phyloP scores from a whole-genome alignment of 2,329 filamentous ascomycete species.

The Pseudogymnoascus sp. region DNA sequence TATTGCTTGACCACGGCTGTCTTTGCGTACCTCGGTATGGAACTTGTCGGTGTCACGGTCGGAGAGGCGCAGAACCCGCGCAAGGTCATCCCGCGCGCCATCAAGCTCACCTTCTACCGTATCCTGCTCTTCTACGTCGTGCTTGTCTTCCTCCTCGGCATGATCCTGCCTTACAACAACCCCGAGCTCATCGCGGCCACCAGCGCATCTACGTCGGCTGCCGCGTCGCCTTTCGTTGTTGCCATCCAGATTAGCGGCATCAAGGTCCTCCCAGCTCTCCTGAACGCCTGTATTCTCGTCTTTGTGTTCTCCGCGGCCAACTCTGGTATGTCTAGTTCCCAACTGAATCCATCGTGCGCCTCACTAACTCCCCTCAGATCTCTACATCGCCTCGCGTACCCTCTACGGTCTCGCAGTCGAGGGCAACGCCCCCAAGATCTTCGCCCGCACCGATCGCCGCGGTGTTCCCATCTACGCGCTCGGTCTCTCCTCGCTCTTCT shows the following conservation, averaged over 20 bases:
- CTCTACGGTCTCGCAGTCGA: slow-evolving; percentile 60
- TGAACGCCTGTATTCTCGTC: slow-evolving; percentile 61
- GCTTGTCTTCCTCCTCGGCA: slow-evolving; percentile 52
- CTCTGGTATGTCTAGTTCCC: slow-evolving; percentile 29
- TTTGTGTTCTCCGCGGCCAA: slow-evolving; percentile 57
- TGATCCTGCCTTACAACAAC: slow-evolving; percentile 59
- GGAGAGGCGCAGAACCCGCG: slow-evolving; percentile 58
- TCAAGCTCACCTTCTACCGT: slow-evolving; percentile 52
- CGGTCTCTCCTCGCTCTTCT: slow-evolving; percentile 42
- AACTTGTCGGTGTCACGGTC: slow-evolving; percentile 54
- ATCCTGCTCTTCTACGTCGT: slow-evolving; percentile 57
- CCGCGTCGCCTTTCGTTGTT: slow-evolving; percentile 43
- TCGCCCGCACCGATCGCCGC: slow-evolving; percentile 48
- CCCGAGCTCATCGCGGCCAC: slow-evolving; percentile 41
- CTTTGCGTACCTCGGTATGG: slow-evolving; percentile 55
- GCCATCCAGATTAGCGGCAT: slow-evolving; percentile 62
- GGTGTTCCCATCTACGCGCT: slow-evolving; percentile 43
- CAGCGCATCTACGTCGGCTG: slow-evolving; percentile 26
- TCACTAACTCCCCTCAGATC: slow-evolving; percentile 25
- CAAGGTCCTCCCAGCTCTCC: slow-evolving; percentile 52
- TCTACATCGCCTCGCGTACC: slow-evolving; percentile 61
- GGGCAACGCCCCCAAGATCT: slow-evolving; percentile 56
- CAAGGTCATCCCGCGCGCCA: slow-evolving; percentile 58
- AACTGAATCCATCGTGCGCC: no score
- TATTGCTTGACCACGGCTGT: slow-evolving; percentile 42